phyloP scores from a whole-genome alignment of 768 basidiomycete species.

The Megacollybia marginata region DNA sequence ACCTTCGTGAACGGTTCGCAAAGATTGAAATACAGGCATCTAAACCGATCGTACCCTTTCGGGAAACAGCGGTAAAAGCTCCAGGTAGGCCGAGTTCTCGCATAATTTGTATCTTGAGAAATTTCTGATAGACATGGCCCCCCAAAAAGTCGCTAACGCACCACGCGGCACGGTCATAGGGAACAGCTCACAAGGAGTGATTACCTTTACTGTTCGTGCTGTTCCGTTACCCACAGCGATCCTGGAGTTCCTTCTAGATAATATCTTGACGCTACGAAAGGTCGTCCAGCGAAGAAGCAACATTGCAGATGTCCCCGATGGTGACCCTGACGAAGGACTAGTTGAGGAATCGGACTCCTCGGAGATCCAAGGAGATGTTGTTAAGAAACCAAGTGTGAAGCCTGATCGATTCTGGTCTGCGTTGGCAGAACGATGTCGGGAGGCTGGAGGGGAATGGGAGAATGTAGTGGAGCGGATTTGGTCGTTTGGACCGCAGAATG shows the following conservation, averaged over 20 bases:
- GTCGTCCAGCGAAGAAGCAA: conserved; percentile 42
- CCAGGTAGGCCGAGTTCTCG: conserved; percentile 37
- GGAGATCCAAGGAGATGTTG: conserved; percentile 50
- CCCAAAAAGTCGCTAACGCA: conserved; percentile 65
- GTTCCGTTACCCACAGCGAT: conserved; percentile 68
- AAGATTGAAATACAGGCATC: conserved; percentile 89
- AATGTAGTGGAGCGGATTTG: conserved; percentile 67
- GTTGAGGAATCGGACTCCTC: conserved; percentile 32
- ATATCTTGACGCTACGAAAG: conserved; percentile 54
- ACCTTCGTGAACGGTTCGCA: conserved; percentile 93
- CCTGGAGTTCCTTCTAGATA: conserved; percentile 70
- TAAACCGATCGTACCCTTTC: conserved; percentile 94
- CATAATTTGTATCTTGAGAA: not conserved
- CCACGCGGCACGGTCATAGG: conserved; percentile 75
- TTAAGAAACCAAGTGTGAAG: conserved; percentile 54
- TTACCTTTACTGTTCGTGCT: conserved; percentile 81
- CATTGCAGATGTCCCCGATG: conserved; percentile 17
- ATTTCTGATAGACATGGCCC: conserved; percentile 67
- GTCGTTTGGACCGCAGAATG: conserved; percentile 87
- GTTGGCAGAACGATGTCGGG: conserved; percentile 53
- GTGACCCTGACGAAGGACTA: conserved; percentile 24
- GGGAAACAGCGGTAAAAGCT: conserved; percentile 86
- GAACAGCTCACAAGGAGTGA: conserved; percentile 56
- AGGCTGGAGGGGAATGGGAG: conserved; percentile 82
- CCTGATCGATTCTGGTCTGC: conserved; percentile 78